phyloP scores from a whole-genome alignment of 2,329 filamentous ascomycete genomes.

The Alternaria rosae region DNA sequence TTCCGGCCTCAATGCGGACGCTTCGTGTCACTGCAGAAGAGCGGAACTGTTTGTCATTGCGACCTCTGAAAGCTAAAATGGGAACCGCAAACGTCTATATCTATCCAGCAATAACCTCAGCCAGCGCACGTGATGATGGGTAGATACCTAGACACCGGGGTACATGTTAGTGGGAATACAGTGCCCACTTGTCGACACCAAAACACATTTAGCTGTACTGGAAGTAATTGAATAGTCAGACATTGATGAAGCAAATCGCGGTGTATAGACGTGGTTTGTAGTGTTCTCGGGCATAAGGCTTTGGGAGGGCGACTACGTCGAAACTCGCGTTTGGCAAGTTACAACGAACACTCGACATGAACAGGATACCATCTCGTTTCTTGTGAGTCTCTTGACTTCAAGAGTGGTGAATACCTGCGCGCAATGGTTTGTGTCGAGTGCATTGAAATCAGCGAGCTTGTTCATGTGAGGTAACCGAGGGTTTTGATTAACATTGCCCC shows the following conservation, averaged over 20 bases:
- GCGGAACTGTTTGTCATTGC: background rate
- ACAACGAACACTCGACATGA: background rate
- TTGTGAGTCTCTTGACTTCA: rapidly evolving
- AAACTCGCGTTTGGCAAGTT: background rate
- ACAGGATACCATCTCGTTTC: background rate
- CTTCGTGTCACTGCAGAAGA: background rate
- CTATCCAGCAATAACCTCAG: background rate
- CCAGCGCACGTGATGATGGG: background rate
- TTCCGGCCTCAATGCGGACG: background rate
- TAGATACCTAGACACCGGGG: background rate
- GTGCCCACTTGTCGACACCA: background rate
- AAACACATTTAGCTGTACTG: background rate
- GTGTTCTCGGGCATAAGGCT: background rate
- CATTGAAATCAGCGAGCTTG: background rate
- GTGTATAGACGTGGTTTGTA: background rate
- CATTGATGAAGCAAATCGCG: background rate
- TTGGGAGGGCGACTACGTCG: background rate
- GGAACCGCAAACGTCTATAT: background rate
- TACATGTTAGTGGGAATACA: background rate
- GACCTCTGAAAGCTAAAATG: background rate
- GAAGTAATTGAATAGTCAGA: background rate
- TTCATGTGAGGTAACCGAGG: background rate
- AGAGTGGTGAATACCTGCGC: background rate
- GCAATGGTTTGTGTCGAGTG: background rate
- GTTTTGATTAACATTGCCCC: background rate